Evolutionary conservation across 139 green algal species (phyloP).

Genomic region (Chlamydomonas schloesseri): DNA sequence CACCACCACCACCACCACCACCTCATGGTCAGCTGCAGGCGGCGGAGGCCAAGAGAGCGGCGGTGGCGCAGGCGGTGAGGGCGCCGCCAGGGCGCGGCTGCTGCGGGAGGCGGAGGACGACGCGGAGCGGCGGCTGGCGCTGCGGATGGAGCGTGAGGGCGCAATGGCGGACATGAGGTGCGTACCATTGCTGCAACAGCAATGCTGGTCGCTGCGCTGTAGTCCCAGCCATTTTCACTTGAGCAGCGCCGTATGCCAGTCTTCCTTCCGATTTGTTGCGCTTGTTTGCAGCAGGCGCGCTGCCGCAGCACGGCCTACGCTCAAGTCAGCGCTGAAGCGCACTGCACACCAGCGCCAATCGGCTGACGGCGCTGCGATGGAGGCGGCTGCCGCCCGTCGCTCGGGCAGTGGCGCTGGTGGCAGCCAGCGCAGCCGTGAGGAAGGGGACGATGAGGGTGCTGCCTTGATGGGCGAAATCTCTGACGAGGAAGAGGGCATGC

Average conservation of each 20-base stretch:
- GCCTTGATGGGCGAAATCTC: too few relatives aligned
- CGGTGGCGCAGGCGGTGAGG: neutral
- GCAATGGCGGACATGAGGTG: slow-evolving; percentile 62
- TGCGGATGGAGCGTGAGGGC: slow-evolving; percentile 52
- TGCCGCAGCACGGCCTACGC: neutral
- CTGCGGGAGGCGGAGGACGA: slow-evolving; percentile 22
- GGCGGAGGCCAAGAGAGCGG: neutral
- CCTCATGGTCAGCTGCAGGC: neutral
- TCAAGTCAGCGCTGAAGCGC: slow-evolving; percentile 16
- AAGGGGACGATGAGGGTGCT: too few relatives aligned
- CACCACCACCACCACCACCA: too few relatives aligned
- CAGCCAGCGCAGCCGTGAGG: neutral
- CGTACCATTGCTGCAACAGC: too few relatives aligned
- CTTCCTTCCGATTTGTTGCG: too few relatives aligned
- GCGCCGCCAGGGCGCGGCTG: slow-evolving; percentile 19
- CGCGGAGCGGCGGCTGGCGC: slow-evolving; percentile 28
- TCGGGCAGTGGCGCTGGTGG: neutral
- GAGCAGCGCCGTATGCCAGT: too few relatives aligned
- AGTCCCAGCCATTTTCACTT: too few relatives aligned
- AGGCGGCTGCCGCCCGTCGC: neutral
- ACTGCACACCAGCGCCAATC: neutral
- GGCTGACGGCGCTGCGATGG: neutral
- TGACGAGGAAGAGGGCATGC: neutral
- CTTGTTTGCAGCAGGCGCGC: neutral
- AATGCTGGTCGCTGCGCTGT: too few relatives aligned